These are phyloP conservation scores for Exophiala dermatitidis DNA, from an alignment of 2,329 filamentous ascomycete species.

Conservation along the genomic window DNA sequence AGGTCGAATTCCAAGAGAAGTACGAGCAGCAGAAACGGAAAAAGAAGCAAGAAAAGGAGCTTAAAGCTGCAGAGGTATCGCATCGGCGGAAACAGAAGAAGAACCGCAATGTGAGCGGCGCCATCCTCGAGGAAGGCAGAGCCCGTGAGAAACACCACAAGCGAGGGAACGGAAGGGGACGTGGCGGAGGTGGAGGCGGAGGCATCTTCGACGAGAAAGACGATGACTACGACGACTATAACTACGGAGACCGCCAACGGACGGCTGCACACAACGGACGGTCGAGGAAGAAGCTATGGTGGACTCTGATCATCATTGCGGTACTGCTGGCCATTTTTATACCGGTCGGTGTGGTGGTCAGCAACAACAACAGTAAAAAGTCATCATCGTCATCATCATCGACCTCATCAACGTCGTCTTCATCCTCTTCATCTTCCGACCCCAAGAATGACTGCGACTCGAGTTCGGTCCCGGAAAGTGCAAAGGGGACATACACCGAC, in stretches of 20 bases:
- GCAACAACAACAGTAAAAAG: constrained; percentile 54
- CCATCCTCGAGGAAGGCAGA: constrained; percentile 60
- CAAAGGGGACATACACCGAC: constrained; percentile 70
- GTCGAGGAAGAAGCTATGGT: constrained; percentile 46
- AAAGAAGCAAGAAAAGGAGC: constrained; percentile 31
- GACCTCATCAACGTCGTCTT: constrained; percentile 22
- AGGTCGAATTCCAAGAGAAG: constrained; percentile 43
- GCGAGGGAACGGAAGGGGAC: constrained; percentile 43
- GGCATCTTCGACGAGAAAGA: constrained; percentile 31
- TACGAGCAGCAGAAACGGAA: constrained; percentile 36
- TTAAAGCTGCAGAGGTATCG: constrained; percentile 29
- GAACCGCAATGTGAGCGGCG: constrained; percentile 61
- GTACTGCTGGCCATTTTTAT: constrained; percentile 58
- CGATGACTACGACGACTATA: constrained; percentile 12
- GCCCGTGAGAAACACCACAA: constrained; percentile 42
- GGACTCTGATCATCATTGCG: constrained; percentile 48
- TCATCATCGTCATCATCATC: constrained; percentile 25
- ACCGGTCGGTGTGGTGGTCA: constrained; percentile 58
- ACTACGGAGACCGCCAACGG: constrained; percentile 19
- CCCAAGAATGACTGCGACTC: constrained; percentile 47
- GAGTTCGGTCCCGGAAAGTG: constrained; percentile 55
- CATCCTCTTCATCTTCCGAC: constrained; percentile 16
- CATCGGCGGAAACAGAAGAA: constrained; percentile 41
- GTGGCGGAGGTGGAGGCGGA: constrained; percentile 46
- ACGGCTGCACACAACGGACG: constrained; percentile 31